A percentile compares a stretch with the other conserved stretches of the same genome.
These are phyloP conservation scores for Cladosporium austrohemisphaericum DNA, from an alignment of 2,329 filamentous ascomycete species.

Conservation along the genomic window DNA sequence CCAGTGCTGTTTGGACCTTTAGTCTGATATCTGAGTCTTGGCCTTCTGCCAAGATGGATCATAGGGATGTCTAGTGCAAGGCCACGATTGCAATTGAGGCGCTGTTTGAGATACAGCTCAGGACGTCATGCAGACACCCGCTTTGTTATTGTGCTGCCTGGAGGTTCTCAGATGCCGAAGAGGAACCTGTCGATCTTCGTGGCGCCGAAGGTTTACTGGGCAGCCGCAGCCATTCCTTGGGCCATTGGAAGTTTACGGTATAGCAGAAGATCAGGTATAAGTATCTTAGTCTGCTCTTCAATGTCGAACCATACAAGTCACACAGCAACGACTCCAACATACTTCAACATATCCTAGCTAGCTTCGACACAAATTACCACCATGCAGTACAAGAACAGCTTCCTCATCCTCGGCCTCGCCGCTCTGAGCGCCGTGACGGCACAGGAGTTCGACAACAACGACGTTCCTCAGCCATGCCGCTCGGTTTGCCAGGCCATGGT, in stretches of 20 bases:
- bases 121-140: not conserved
- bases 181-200: conserved; percentile 10
- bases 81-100: conserved; percentile 13
- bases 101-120: conserved; percentile 7
- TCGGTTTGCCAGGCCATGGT: conserved; percentile 19
- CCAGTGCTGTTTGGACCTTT: not conserved
- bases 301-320: not conserved
- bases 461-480: conserved; percentile 31
- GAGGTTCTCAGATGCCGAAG: not conserved
- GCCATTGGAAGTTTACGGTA: conserved; percentile 3
- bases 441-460: conserved; percentile 30
- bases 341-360: not conserved
- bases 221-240: not conserved
- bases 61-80: too few relatives aligned
- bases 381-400: conserved; percentile 8
- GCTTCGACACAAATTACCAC: not conserved
- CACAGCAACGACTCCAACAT: not conserved
- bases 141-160: not conserved
- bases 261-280: not conserved
- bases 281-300: not conserved
- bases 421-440: conserved; percentile 20
- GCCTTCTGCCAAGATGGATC: not conserved
- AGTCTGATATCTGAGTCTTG: not conserved
- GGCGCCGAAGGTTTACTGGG: conserved; percentile 8
- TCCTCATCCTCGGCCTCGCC: conserved; percentile 15